These are phyloP conservation scores for Massariosphaeria phaeospora DNA, from an alignment of 495 filamentous ascomycete species.

Conservation along the genomic window DNA sequence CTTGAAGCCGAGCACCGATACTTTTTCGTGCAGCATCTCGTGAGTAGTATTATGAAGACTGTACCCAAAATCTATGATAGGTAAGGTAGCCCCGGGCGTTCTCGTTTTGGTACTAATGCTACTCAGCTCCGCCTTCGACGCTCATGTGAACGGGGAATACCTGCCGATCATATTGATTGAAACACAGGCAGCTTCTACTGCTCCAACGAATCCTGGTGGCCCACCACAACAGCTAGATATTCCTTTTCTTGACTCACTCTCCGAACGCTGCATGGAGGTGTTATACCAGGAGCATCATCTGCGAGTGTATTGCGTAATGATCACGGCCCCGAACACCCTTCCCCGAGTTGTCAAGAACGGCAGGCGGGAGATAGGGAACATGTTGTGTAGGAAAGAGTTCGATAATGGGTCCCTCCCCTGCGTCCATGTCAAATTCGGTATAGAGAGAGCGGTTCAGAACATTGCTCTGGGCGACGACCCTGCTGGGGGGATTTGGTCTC, in stretches of 20 bases:
- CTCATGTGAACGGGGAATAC: constrained; percentile 96
- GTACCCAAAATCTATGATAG: constrained; percentile 94
- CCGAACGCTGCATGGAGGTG: constrained; percentile 92
- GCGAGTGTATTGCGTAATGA: constrained; percentile 93
- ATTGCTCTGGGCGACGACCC: constrained; percentile 91
- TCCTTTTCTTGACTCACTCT: constrained; percentile 83
- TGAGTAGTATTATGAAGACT: constrained; percentile 86
- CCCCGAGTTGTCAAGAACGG: constrained; percentile 92
- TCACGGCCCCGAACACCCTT: constrained; percentile 86
- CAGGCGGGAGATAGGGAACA: constrained; percentile 90
- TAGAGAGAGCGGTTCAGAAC: constrained; percentile 92
- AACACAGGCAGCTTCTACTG: constrained; percentile 86
- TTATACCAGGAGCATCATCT: constrained; percentile 91
- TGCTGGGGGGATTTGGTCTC: constrained; percentile 90
- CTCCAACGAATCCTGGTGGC: constrained; percentile 78
- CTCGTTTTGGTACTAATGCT: not conserved
- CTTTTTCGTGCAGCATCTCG: constrained; percentile 96
- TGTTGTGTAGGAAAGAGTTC: constrained; percentile 94
- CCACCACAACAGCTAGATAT: constrained; percentile 89
- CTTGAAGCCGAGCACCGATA: constrained; percentile 82
- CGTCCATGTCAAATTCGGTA: constrained; percentile 96
- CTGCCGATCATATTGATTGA: constrained; percentile 93
- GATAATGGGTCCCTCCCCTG: constrained; percentile 86
- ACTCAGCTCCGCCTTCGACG: constrained; percentile 77
- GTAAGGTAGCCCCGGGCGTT: constrained; percentile 28